Evolutionary conservation across 2,329 filamentous ascomycete species (phyloP).

Genomic region (Cladorrhinum sp.): DNA sequence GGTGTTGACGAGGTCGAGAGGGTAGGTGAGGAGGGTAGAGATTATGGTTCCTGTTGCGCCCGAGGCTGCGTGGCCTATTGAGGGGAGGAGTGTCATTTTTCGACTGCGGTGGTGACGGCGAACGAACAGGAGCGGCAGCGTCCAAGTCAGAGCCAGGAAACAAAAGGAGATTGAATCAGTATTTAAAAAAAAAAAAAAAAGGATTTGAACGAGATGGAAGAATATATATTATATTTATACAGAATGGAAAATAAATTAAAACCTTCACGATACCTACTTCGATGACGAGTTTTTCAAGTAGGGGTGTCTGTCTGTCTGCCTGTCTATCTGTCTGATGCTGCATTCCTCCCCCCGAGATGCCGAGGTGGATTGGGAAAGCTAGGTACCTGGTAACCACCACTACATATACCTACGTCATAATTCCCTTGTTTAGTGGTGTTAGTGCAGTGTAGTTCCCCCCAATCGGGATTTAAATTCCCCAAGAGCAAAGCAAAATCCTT

Average conservation of each 20-base stretch:
- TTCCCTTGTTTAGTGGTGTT: background rate
- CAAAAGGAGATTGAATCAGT: too few species aligned
- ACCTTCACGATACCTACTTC: background rate
- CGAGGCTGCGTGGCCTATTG: slow-evolving; percentile 76
- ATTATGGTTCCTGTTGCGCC: slow-evolving; percentile 75
- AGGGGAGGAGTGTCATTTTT: slow-evolving; percentile 52
- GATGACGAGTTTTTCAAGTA: background rate
- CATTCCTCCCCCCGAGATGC: background rate
- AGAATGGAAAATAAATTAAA: background rate
- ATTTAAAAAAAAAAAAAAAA: background rate
- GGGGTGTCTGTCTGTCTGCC: too few species aligned
- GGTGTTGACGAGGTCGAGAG: slow-evolving; percentile 76
- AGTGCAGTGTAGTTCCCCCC: too few species aligned
- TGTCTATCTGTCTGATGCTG: background rate
- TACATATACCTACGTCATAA: slow-evolving; percentile 7
- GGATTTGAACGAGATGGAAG: background rate
- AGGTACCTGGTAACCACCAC: background rate
- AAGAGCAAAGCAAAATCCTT: too few species aligned
- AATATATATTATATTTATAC: background rate
- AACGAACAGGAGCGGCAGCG: too few species aligned
- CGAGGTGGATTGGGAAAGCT: background rate
- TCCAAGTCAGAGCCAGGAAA: too few species aligned
- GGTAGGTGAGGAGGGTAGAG: slow-evolving; percentile 76
- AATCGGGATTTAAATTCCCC: too few species aligned
- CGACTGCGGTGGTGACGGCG: too few species aligned